Conservation (phyloP, 2,329 filamentous ascomycete genomes). For the Cladosporium phlei region DNA sequence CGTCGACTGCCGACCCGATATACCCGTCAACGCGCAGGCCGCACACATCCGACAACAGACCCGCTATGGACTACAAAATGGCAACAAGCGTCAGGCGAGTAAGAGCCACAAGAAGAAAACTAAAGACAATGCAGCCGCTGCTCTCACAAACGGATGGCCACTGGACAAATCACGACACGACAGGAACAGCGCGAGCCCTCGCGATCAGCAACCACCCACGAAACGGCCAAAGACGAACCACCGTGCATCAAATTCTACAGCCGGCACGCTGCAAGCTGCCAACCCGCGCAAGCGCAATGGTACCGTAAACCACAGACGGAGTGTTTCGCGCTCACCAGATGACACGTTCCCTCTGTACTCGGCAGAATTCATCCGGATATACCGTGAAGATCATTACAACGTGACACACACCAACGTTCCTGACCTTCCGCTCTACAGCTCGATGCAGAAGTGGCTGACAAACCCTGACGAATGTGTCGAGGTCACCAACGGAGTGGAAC, state of each 20-base stretch:
- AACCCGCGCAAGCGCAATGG: constrained; percentile 58
- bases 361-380: constrained; percentile 65
- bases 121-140: constrained; percentile 55
- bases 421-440: constrained; percentile 65
- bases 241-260: constrained; percentile 70
- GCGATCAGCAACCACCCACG: constrained; percentile 53
- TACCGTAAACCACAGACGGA: constrained; percentile 60
- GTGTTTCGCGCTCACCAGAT: constrained; percentile 68
- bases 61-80: constrained; percentile 57
- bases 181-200: constrained; percentile 47
- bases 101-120: constrained; percentile 87
- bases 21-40: constrained; percentile 65
- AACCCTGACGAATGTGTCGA: constrained; percentile 54
- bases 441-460: constrained; percentile 72
- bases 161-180: constrained; percentile 54
- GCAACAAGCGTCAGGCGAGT: constrained; percentile 63
- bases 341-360: constrained; percentile 30
- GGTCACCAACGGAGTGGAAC: constrained; percentile 8
- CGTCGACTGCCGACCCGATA: constrained; percentile 72
- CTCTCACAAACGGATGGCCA: constrained; percentile 63
- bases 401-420: constrained; percentile 12
- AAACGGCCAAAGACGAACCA: constrained; percentile 83
- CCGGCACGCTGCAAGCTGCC: constrained; percentile 53
- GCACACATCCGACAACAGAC: constrained; percentile 53
- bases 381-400: constrained; percentile 42